Evolutionary conservation across 2,329 filamentous ascomycete genomes (phyloP).

Genomic region (Phialophora verrucosa): DNA sequence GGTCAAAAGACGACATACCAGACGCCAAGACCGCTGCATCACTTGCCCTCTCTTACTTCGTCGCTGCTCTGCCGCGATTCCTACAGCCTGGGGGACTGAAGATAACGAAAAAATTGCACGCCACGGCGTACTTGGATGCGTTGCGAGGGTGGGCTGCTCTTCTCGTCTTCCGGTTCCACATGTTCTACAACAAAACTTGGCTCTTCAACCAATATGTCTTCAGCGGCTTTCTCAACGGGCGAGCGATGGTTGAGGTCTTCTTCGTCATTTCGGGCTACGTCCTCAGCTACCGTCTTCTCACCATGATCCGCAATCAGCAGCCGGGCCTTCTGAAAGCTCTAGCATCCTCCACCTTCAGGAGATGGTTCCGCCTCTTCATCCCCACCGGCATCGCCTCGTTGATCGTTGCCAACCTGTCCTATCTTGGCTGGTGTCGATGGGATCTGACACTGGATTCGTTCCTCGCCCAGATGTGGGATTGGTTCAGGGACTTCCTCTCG

Average conservation of each 20-base stretch:
- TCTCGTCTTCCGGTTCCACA: constrained; percentile 29
- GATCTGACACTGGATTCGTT: constrained; percentile 13
- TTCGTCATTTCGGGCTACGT: constrained; percentile 58
- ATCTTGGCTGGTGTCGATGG: constrained; percentile 26
- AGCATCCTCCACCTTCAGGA: constrained; percentile 50
- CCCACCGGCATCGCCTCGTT: constrained; percentile 23
- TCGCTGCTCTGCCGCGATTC: neutral
- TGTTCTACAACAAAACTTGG: constrained; percentile 28
- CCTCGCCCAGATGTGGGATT: constrained; percentile 32
- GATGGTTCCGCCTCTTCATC: constrained; percentile 46
- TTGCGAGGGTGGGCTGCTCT: constrained; percentile 41
- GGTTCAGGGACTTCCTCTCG: constrained; percentile 27
- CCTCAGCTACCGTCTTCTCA: constrained; percentile 50
- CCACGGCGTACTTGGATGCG: constrained; percentile 41
- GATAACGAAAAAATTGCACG: constrained; percentile 18
- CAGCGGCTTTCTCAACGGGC: constrained; percentile 30
- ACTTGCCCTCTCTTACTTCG: neutral
- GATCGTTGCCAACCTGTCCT: constrained; percentile 2
- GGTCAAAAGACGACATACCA: neutral
- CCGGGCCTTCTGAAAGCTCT: constrained; percentile 21
- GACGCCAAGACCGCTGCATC: neutral
- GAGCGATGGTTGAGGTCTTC: constrained; percentile 51
- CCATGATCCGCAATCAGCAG: constrained; percentile 29
- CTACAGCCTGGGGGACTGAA: neutral
- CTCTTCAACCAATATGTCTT: constrained; percentile 27